Evolutionary conservation across 2,329 filamentous ascomycete genomes (phyloP), one percentile per base, ranked within the genome.

Genomic region (Pseudodiploospora longispora): DNA sequence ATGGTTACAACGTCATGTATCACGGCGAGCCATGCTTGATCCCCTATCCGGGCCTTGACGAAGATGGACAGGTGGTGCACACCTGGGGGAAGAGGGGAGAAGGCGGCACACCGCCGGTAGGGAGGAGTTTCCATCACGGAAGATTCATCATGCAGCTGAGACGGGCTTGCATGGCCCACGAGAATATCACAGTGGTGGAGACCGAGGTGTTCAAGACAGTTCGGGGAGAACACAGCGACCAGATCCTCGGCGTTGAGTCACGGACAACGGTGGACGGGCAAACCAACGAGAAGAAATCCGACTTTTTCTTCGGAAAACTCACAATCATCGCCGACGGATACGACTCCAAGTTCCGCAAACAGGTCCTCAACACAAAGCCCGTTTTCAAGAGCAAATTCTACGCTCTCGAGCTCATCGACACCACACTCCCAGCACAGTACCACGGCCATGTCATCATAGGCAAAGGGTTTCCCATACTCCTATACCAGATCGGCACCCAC

Each of bases 401-500:
- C 70, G 93, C 84, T 8, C 77, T 98, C 31, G 91, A 98, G 64
- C 76, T 98, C 50, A 86, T 93, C 59, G 90, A 97, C 63, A 87
- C 86, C 45, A 75, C 82, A 27, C 77, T 97, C 7, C 87, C 89
- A 2, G 72, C 77, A 42, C 78, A 82, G 2, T 71, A 81, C 50
- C 87, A 87, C 61, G 93, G 91, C 19, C 89, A 95, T 64, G 91
- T 98, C 52, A 74, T 96, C 43, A 85, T 98, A 50, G 83, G 83
- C 55, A 78, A 87, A 51, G 76, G 79, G 38, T 72, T 64, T 49
- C 91, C 93, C 1, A 80, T 95, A 31, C 80, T 98, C 27, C 78
- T 98, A 47, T 98, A 98, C 71, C 93, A 97, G 68, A 98, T 98
- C 61, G 91, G 93, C 59, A 85, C 87, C 4, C 90, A 85, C 67